Percentiles rank a stretch among this genome's conserved stretches.
Evolutionary conservation across 2,329 filamentous ascomycete species (phyloP).

Genomic region (Alternaria dauci): DNA sequence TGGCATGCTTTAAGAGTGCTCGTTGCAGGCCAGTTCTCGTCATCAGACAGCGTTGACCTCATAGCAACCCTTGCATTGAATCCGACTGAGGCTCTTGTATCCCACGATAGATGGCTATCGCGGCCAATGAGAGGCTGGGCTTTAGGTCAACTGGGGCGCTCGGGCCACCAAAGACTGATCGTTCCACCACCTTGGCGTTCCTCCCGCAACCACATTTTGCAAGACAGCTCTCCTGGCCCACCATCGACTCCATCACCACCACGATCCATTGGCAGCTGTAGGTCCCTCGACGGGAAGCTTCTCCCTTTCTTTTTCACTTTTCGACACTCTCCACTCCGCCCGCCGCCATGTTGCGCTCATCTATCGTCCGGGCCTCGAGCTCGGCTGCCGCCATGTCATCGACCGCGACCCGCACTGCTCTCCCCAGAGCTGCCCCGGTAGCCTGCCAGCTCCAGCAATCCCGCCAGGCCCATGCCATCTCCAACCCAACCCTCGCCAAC

Average conservation of each 20-base stretch:
- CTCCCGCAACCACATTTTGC: constrained; percentile 27
- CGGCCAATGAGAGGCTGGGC: constrained; percentile 2
- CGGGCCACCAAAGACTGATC: constrained; percentile 13
- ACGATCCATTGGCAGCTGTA: constrained; percentile 50
- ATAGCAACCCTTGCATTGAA: background rate
- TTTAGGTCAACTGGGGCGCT: constrained; percentile 8
- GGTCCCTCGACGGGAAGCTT: constrained; percentile 47
- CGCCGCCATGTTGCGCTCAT: constrained; percentile 52
- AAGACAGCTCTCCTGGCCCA: constrained; percentile 34
- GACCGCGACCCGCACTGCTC: constrained; percentile 46
- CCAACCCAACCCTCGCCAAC: constrained; percentile 95
- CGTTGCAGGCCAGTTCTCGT: too few species aligned
- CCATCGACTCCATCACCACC: constrained; percentile 43
- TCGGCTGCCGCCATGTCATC: constrained; percentile 47
- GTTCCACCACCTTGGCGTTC: constrained; percentile 25
- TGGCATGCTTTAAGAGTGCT: background rate
- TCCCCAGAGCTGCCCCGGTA: constrained; percentile 45
- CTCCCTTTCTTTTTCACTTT: constrained; percentile 43
- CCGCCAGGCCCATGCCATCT: constrained; percentile 87
- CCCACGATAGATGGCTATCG: background rate
- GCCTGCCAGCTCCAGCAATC: constrained; percentile 59
- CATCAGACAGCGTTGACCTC: background rate
- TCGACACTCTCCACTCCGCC: constrained; percentile 51
- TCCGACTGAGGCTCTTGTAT: background rate
- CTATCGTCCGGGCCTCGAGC: constrained; percentile 50